phyloP scores from a whole-genome alignment of 2,329 filamentous ascomycete genomes.

The Colletotrichum destructivum region DNA sequence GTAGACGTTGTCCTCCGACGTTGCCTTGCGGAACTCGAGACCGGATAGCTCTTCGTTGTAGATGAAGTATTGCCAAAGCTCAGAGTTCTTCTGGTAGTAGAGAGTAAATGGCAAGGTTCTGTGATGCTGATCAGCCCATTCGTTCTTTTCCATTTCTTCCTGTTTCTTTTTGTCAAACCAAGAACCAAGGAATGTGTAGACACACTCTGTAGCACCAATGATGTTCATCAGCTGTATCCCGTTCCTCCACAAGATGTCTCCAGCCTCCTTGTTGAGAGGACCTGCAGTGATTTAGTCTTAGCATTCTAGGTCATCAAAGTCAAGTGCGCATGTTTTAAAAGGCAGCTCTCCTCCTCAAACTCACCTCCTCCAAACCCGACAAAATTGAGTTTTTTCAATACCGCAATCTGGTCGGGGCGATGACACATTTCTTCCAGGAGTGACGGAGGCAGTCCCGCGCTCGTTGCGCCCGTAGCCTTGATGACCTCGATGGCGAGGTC shows the following conservation, averaged over 20 bases:
- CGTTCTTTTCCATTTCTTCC: too few species aligned
- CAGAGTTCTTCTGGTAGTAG: constrained; percentile 53
- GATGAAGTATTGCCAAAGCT: constrained; percentile 37
- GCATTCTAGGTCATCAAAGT: too few species aligned
- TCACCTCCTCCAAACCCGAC: constrained; percentile 58
- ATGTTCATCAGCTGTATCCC: constrained; percentile 55
- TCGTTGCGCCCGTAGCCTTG: constrained; percentile 46
- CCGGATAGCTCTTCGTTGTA: constrained; percentile 58
- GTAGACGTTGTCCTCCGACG: constrained; percentile 50
- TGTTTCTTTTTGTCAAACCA: too few species aligned
- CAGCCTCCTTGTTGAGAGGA: constrained; percentile 53
- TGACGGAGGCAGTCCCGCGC: constrained; percentile 53
- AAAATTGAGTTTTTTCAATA: constrained; percentile 51
- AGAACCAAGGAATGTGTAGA: neutral
- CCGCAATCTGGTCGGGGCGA: constrained; percentile 48
- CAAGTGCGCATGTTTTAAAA: too few species aligned
- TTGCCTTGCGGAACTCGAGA: constrained; percentile 54
- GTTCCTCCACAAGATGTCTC: constrained; percentile 53
- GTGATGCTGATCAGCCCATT: neutral
- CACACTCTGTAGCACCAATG: constrained; percentile 59
- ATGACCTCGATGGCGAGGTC: constrained; percentile 53
- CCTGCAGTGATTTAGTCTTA: neutral
- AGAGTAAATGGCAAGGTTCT: constrained; percentile 45
- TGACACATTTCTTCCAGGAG: constrained; percentile 61
- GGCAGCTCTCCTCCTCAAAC: neutral